Conservation (phyloP, 1,284 basidiomycete species). For the Boletellus deceptivus region DNA sequence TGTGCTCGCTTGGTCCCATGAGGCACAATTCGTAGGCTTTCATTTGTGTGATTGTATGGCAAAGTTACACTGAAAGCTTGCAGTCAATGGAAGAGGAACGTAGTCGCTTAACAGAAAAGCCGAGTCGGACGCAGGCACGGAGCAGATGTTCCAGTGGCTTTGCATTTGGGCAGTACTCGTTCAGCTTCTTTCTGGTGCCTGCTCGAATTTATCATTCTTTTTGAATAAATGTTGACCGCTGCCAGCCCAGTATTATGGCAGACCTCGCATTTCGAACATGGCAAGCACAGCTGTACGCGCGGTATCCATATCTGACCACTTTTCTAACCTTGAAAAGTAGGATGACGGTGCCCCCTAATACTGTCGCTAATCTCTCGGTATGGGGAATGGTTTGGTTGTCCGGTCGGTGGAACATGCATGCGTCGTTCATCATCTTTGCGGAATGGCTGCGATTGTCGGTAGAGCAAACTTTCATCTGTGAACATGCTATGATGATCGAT, state of each 20-base stretch:
- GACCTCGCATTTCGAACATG: conserved; percentile 55
- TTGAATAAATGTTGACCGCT: not conserved
- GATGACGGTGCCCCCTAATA: conserved; percentile 60
- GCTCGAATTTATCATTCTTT: conserved; percentile 8
- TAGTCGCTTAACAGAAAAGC: conserved; percentile 39
- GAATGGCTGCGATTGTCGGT: conserved; percentile 56
- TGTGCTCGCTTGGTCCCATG: conserved; percentile 57
- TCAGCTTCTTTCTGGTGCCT: conserved; percentile 53
- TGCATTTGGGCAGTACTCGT: conserved; percentile 54
- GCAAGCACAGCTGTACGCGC: conserved; percentile 55
- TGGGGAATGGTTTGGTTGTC: conserved; percentile 52
- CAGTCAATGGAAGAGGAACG: conserved; percentile 52
- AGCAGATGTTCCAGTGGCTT: conserved; percentile 55
- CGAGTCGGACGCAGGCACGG: conserved; percentile 53
- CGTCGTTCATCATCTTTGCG: conserved; percentile 56
- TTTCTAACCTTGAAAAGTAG: conserved; percentile 26
- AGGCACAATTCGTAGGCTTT: conserved; percentile 50
- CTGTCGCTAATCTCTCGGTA: conserved; percentile 45
- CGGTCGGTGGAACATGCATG: conserved; percentile 45
- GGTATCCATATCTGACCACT: not conserved
- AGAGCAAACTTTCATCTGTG: conserved; percentile 6
- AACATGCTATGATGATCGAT: not conserved
- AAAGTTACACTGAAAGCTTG: not conserved
- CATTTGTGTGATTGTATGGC: not conserved
- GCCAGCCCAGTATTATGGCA: conserved; percentile 59